phyloP scores from a whole-genome alignment of 768 basidiomycete species.

The Clitopilus passeckerianus region DNA sequence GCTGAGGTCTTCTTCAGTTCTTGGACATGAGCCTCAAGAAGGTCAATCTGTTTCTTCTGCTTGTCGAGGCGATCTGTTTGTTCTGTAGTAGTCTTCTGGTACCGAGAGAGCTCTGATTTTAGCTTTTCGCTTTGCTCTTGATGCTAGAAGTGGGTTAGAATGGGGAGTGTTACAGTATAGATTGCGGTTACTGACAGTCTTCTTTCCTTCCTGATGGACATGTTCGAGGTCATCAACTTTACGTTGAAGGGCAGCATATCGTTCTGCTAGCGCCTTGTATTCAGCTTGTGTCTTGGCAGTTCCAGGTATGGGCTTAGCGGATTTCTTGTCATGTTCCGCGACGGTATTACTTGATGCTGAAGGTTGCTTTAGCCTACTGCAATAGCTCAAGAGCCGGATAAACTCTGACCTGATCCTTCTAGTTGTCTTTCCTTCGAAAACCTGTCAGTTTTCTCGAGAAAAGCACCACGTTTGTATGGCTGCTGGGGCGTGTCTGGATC shows the following conservation, averaged over 20 bases:
- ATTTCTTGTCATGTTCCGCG: constrained; percentile 15
- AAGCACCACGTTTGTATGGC: constrained; percentile 52
- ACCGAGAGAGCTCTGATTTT: constrained; percentile 49
- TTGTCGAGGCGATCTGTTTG: constrained; percentile 52
- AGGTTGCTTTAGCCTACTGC: not conserved
- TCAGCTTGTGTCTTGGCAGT: constrained; percentile 9
- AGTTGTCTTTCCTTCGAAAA: constrained; percentile 40
- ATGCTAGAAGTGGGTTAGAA: constrained; percentile 35
- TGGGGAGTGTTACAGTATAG: not conserved
- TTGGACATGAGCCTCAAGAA: constrained; percentile 53
- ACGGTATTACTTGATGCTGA: constrained; percentile 30
- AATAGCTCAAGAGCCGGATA: not conserved
- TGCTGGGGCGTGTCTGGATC: constrained; percentile 33
- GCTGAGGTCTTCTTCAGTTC: constrained; percentile 49
- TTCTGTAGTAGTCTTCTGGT: constrained; percentile 43
- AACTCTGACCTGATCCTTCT: constrained; percentile 34
- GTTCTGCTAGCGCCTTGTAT: constrained; percentile 30
- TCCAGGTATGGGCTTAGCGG: constrained; percentile 19
- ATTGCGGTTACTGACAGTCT: constrained; percentile 37
- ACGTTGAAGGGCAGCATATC: constrained; percentile 50
- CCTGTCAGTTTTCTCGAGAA: constrained; percentile 51
- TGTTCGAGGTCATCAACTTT: constrained; percentile 63
- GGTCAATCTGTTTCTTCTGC: constrained; percentile 56
- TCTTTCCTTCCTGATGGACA: constrained; percentile 63
- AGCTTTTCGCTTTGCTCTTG: constrained; percentile 53